Percentiles rank a stretch among this genome's conserved stretches.
phyloP scores from a whole-genome alignment of 371 early-diverging fungal species.

The Dichotomocladium elegans region DNA sequence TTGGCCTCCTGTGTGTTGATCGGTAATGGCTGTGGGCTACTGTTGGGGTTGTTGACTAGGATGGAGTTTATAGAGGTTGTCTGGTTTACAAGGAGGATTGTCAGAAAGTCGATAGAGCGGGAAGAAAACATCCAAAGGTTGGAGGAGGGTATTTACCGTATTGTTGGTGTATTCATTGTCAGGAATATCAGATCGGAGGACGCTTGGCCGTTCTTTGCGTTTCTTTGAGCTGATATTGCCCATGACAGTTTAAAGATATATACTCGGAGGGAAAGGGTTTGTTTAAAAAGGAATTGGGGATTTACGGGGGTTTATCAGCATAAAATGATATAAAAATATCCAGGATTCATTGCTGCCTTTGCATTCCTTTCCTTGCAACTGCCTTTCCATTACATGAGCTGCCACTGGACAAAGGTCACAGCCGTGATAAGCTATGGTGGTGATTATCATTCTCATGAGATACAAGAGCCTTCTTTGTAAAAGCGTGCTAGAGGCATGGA shows the following conservation, averaged over 20 bases:
- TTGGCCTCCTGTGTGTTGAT: slow-evolving; percentile 1
- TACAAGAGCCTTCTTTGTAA: no score
- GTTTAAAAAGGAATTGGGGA: background rate
- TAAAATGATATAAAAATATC: no score
- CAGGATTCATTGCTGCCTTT: no score
- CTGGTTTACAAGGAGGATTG: background rate
- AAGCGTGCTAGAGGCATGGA: no score
- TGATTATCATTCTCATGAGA: no score
- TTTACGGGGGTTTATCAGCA: background rate
- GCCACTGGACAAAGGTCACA: no score
- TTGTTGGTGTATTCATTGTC: slow-evolving; percentile 42
- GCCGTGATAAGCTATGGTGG: no score
- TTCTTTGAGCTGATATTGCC: slow-evolving; percentile 42
- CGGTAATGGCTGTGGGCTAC: slow-evolving; percentile 7
- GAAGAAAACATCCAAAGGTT: background rate
- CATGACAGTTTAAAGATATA: no score
- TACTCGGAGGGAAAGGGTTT: background rate
- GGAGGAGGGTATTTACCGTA: slow-evolving; percentile 14
- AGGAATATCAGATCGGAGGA: slow-evolving; percentile 33
- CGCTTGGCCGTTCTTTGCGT: slow-evolving; percentile 41
- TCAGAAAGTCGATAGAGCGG: background rate
- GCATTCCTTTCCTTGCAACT: no score
- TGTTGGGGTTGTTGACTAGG: slow-evolving; percentile 27
- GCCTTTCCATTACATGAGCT: no score
- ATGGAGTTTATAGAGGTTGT: slow-evolving; percentile 44